Conservation (phyloP, 2,329 filamentous ascomycete species). For the Chaetomiaceae sp. region DNA sequence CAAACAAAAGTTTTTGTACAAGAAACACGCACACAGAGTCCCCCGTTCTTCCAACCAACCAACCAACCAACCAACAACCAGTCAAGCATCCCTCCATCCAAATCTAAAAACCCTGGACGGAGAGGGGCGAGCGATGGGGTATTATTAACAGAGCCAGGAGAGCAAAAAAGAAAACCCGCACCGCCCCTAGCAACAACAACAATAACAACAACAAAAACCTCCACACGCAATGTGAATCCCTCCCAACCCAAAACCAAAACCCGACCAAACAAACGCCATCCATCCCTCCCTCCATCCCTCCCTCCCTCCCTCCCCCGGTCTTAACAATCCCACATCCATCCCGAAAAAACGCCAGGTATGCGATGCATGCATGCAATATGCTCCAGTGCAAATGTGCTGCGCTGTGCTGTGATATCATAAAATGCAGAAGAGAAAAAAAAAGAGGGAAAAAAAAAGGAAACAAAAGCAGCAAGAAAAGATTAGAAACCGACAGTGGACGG, state of each 20-base stretch:
- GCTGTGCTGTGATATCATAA: slow-evolving; percentile 11
- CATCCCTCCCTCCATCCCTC: not conserved
- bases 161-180: not conserved
- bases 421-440: slow-evolving; percentile 11
- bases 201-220: slow-evolving; percentile 10
- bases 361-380: slow-evolving; percentile 14
- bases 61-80: not conserved
- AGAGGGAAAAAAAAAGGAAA: slow-evolving; percentile 25
- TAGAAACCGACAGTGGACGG: slow-evolving; percentile 16
- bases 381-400: slow-evolving; percentile 4
- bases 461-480: slow-evolving; percentile 19
- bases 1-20: slow-evolving; percentile 1
- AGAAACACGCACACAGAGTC: too few relatives aligned
- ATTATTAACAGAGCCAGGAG: slow-evolving; percentile 3
- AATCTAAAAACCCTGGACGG: not conserved
- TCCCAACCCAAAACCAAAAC: not conserved
- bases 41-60: too few relatives aligned
- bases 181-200: not conserved
- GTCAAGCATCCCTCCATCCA: not conserved
- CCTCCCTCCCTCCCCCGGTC: not conserved
- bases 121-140: not conserved
- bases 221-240: too few relatives aligned
- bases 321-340: not conserved
- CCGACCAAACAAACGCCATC: not conserved
- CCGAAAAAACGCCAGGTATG: slow-evolving; percentile 7